Percentiles rank a stretch among this genome's conserved stretches.
These are phyloP conservation scores for Starmera pachycereana DNA, from an alignment of 805 yeast species.

Conservation along the genomic window DNA sequence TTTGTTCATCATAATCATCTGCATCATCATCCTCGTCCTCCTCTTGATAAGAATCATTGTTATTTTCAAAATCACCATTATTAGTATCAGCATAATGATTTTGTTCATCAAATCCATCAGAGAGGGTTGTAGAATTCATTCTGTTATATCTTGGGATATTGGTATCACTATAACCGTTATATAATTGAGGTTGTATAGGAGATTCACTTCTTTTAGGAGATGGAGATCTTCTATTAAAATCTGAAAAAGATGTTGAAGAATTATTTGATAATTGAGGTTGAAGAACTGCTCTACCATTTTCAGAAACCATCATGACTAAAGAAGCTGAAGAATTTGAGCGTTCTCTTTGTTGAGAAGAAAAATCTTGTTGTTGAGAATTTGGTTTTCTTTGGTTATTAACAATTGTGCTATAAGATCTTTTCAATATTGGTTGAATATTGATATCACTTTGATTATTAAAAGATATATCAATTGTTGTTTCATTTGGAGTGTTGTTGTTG, in stretches of 20 bases:
- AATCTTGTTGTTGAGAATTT: too few species aligned
- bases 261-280: constrained; percentile 4
- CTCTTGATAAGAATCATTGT: constrained; percentile 7
- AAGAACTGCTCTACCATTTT: constrained; percentile 11
- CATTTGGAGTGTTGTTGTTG: neutral
- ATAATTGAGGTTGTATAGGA: constrained; percentile 5
- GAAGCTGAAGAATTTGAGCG: constrained; percentile 9
- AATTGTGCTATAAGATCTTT: neutral
- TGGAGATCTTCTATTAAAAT: constrained; percentile 14
- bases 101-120: constrained; percentile 3
- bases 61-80: constrained; percentile 3
- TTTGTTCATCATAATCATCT: neutral
- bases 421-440: neutral
- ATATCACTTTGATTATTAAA: neutral
- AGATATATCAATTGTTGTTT: too few species aligned
- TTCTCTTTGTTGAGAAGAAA: neutral
- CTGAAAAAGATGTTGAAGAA: constrained; percentile 15
- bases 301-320: constrained; percentile 11
- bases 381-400: neutral
- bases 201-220: constrained; percentile 17
- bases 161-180: neutral
- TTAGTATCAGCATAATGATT: constrained; percentile 8
- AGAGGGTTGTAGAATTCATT: constrained; percentile 7
- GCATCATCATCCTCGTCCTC: neutral
- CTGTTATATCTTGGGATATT: constrained; percentile 2